Evolutionary conservation across 2,329 filamentous ascomycete species (phyloP).

Genomic region (Aspergillus ochraceus): DNA sequence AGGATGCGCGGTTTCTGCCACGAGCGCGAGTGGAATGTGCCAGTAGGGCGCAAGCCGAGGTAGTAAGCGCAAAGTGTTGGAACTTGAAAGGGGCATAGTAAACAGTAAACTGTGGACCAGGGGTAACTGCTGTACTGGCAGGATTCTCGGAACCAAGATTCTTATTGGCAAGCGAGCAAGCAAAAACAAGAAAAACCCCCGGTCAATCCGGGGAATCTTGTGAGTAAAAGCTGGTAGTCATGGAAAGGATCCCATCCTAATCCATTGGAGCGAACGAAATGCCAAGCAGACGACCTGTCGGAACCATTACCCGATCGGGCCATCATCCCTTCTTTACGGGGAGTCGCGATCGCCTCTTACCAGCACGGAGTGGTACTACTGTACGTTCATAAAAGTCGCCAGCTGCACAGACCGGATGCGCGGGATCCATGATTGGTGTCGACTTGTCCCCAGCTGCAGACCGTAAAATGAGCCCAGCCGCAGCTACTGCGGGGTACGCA

Average conservation of each 20-base stretch:
- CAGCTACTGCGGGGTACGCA: conserved; percentile 5
- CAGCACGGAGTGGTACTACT: too few relatives aligned
- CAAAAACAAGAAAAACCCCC: not conserved
- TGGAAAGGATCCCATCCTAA: not conserved
- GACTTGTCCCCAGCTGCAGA: not conserved
- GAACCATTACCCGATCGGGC: not conserved
- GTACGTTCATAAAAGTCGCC: not conserved
- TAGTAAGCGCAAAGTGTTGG: not conserved
- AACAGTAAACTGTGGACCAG: not conserved
- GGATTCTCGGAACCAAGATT: not conserved
- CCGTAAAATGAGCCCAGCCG: not conserved
- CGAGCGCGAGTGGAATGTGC: not conserved
- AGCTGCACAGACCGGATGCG: not conserved
- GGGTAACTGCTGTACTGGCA: not conserved
- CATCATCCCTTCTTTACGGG: not conserved
- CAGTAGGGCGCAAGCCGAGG: not conserved
- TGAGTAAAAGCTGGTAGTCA: not conserved
- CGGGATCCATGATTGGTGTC: not conserved
- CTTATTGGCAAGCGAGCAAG: not conserved
- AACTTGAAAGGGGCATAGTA: too few relatives aligned
- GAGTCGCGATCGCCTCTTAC: not conserved
- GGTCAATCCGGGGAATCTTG: not conserved
- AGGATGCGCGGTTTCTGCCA: not conserved
- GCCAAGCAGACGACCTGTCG: not conserved
- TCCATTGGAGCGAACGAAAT: not conserved